Evolutionary conservation across 164 flowering plant genomes (phyloP).

Genomic region (Nymphaea colorata): DNA sequence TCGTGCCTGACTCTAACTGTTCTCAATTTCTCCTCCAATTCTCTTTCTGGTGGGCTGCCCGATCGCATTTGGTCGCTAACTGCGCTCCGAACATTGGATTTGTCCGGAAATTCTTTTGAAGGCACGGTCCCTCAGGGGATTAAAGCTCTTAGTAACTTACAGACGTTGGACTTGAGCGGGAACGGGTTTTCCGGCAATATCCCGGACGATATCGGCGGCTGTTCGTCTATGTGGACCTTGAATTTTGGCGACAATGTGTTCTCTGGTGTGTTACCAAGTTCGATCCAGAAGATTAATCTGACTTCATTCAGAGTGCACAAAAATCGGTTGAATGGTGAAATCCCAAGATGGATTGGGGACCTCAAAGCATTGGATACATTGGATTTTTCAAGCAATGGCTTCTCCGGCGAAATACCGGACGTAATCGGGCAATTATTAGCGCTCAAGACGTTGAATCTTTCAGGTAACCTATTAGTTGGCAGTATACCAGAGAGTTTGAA

Average conservation of each 20-base stretch:
- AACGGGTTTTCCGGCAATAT: conserved; percentile 52
- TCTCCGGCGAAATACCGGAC: conserved; percentile 56
- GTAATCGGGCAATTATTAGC: conserved; percentile 45
- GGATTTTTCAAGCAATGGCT: conserved; percentile 68
- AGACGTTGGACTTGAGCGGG: conserved; percentile 34
- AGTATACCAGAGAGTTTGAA: conserved; percentile 52
- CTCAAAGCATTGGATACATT: conserved; percentile 51
- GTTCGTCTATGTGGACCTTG: conserved; percentile 40
- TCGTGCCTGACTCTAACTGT: conserved; percentile 49
- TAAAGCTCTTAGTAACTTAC: conserved; percentile 34
- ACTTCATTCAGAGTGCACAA: conserved; percentile 35
- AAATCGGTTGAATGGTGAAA: conserved; percentile 45
- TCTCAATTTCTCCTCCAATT: conserved; percentile 61
- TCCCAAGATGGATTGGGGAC: conserved; percentile 75
- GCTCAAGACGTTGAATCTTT: conserved; percentile 45
- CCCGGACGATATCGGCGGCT: conserved; percentile 67
- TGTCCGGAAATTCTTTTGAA: conserved; percentile 55
- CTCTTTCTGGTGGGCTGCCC: conserved; percentile 58
- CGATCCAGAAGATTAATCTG: conserved; percentile 59
- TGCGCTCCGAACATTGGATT: conserved; percentile 53
- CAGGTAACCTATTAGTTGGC: conserved; percentile 48
- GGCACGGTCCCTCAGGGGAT: conserved; percentile 69
- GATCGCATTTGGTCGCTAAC: conserved; percentile 55
- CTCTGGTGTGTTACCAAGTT: conserved; percentile 51
- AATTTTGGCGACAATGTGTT: conserved; percentile 67